Percentiles rank a stretch among this genome's conserved stretches.
Evolutionary conservation across 2,329 filamentous ascomycete genomes (phyloP).

Genomic region (Penicillium sclerotigenum): DNA sequence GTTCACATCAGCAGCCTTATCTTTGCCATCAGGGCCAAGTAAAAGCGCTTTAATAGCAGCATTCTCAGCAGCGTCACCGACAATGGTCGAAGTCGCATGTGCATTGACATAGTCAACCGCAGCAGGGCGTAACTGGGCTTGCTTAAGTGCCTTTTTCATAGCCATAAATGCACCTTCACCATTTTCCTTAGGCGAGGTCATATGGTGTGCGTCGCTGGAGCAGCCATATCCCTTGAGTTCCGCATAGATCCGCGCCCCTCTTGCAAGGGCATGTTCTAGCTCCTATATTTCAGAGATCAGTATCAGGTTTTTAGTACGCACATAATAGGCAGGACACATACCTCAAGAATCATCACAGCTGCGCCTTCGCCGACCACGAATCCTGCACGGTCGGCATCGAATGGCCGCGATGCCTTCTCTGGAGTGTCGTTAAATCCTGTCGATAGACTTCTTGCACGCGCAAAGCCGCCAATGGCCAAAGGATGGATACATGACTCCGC

Average conservation of each 20-base stretch:
- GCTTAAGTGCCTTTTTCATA: conserved; percentile 78
- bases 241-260: conserved; percentile 80
- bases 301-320: background rate
- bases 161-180: conserved; percentile 77
- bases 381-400: conserved; percentile 73
- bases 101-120: conserved; percentile 91
- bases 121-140: conserved; percentile 65
- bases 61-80: conserved; percentile 88
- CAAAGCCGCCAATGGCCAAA: conserved; percentile 86
- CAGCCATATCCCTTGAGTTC: conserved; percentile 86
- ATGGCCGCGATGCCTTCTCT: conserved; percentile 72
- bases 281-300: conserved; percentile 50
- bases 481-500: conserved; percentile 95
- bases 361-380: conserved; percentile 95
- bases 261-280: conserved; percentile 75
- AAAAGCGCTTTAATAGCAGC: conserved; percentile 75
- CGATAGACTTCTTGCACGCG: conserved; percentile 78
- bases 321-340: conserved; percentile 25
- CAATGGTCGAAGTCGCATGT: conserved; percentile 81
- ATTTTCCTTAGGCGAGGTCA: conserved; percentile 83
- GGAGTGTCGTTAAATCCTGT: conserved; percentile 76
- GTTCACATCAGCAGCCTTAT: conserved; percentile 63
- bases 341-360: conserved; percentile 80
- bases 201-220: conserved; percentile 86
- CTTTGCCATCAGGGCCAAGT: conserved; percentile 66